phyloP scores from a whole-genome alignment of 805 yeast genomes.

The Saccharomycopsis fibuligera region DNA sequence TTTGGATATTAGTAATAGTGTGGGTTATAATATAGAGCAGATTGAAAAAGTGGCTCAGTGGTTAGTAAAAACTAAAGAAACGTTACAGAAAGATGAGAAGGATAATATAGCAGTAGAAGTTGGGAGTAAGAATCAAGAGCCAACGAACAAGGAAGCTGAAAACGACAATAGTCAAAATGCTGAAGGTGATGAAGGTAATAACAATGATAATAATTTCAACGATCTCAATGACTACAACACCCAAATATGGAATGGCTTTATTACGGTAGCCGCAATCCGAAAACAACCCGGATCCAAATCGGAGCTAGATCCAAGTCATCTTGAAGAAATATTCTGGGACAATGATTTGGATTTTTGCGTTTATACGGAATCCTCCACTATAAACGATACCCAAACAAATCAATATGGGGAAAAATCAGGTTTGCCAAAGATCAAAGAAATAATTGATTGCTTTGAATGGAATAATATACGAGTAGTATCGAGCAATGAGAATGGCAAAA shows the following conservation, averaged over 20 bases:
- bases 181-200: conserved; percentile 15
- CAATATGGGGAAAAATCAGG: conserved; percentile 20
- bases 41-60: conserved; percentile 40
- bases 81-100: conserved; percentile 23
- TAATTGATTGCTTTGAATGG: conserved; percentile 20
- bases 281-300: neutral
- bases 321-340: conserved; percentile 19
- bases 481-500: neutral
- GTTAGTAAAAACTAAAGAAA: conserved; percentile 25
- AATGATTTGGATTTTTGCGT: conserved; percentile 14
- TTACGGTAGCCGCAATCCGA: conserved; percentile 4
- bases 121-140: neutral
- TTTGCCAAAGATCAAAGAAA: conserved; percentile 14
- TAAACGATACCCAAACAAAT: conserved; percentile 1
- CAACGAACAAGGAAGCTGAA: conserved; percentile 14
- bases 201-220: conserved; percentile 19
- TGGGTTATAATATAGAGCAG: conserved; percentile 41
- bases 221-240: conserved; percentile 18
- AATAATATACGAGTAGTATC: conserved; percentile 8
- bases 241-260: conserved; percentile 17
- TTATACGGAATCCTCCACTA: conserved; percentile 2
- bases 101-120: too few relatives aligned
- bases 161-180: too few relatives aligned
- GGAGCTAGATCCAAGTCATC: neutral
- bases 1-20: conserved; percentile 70